Evolutionary conservation across 2,329 filamentous ascomycete genomes (phyloP).

Genomic region (Mycosphaerella sp.): DNA sequence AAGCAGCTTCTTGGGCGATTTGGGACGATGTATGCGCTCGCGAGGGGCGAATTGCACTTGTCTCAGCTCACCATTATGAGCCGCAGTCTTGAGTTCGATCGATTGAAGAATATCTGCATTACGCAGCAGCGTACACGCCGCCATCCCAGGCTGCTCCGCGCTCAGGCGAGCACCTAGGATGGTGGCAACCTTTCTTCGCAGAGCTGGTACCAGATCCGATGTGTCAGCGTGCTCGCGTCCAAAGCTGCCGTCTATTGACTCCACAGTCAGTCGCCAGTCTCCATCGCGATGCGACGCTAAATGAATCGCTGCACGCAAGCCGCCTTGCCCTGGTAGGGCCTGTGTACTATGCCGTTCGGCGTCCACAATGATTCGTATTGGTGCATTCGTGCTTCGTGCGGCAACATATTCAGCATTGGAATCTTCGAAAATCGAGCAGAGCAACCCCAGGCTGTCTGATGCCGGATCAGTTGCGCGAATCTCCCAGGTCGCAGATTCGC

Average conservation of each 20-base stretch:
- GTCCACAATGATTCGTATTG: slow-evolving; percentile 68
- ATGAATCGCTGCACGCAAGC: slow-evolving; percentile 65
- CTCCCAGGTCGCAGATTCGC: slow-evolving; percentile 75
- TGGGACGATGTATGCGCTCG: slow-evolving; percentile 60
- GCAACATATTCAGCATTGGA: slow-evolving; percentile 56
- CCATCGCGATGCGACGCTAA: slow-evolving; percentile 52
- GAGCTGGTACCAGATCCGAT: slow-evolving; percentile 58
- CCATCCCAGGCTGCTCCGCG: slow-evolving; percentile 57
- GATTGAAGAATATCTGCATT: slow-evolving; percentile 71
- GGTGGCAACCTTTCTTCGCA: slow-evolving; percentile 26
- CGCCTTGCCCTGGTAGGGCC: slow-evolving; percentile 41
- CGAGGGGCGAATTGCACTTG: slow-evolving; percentile 15
- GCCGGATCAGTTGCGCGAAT: slow-evolving; percentile 62
- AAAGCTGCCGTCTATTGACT: slow-evolving; percentile 63
- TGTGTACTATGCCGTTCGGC: slow-evolving; percentile 34
- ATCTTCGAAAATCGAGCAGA: slow-evolving; percentile 68
- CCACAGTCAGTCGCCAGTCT: slow-evolving; percentile 52
- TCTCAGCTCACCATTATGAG: slow-evolving; percentile 19
- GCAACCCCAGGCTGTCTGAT: slow-evolving; percentile 48
- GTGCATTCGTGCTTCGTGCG: slow-evolving; percentile 61
- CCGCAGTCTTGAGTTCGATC: slow-evolving; percentile 41
- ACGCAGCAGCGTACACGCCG: slow-evolving; percentile 65
- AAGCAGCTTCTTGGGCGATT: slow-evolving; percentile 86
- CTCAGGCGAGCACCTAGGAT: slow-evolving; percentile 54
- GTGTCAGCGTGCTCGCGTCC: slow-evolving; percentile 67